These are phyloP conservation scores for Tolypocladium cylindrosporum DNA, from an alignment of 2,329 filamentous ascomycete species.

Conservation along the genomic window DNA sequence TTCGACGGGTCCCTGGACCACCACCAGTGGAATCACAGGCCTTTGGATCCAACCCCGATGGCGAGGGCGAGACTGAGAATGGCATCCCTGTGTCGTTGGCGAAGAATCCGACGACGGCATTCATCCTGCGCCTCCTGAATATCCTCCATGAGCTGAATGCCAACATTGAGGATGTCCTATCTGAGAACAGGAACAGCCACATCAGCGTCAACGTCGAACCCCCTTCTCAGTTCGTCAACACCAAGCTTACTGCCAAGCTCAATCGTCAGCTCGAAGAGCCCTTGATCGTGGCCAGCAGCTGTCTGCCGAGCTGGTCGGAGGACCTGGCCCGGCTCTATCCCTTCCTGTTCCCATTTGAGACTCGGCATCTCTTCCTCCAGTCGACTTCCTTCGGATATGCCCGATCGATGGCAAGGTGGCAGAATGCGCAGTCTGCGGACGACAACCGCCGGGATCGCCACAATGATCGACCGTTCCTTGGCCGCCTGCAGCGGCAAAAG, in stretches of 20 bases:
- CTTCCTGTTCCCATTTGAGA: constrained; percentile 97
- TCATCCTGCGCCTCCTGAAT: constrained; percentile 78
- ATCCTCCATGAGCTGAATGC: constrained; percentile 89
- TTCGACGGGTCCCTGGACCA: constrained; percentile 75
- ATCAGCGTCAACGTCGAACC: constrained; percentile 70
- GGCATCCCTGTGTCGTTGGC: constrained; percentile 69
- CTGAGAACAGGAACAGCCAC: constrained; percentile 58
- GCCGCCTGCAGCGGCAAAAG: constrained; percentile 87
- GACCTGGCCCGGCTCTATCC: constrained; percentile 89
- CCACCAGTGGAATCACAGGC: constrained; percentile 63
- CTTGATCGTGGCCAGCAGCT: constrained; percentile 92
- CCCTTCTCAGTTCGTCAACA: constrained; percentile 92
- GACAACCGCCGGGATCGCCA: constrained; percentile 74
- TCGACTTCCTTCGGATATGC: constrained; percentile 98
- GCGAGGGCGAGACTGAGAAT: constrained; percentile 41
- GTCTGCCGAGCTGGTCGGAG: constrained; percentile 90
- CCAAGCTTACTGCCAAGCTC: constrained; percentile 93
- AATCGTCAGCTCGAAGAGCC: constrained; percentile 96
- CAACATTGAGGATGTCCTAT: constrained; percentile 82
- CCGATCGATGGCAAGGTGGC: constrained; percentile 94
- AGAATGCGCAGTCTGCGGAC: constrained; percentile 75
- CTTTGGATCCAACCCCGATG: constrained; percentile 39
- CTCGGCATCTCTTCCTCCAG: constrained; percentile 89
- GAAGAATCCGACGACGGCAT: constrained; percentile 74
- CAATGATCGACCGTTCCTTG: constrained; percentile 85